Conservation (phyloP, 2,329 filamentous ascomycete species). For the Coniochaeta sp. region DNA sequence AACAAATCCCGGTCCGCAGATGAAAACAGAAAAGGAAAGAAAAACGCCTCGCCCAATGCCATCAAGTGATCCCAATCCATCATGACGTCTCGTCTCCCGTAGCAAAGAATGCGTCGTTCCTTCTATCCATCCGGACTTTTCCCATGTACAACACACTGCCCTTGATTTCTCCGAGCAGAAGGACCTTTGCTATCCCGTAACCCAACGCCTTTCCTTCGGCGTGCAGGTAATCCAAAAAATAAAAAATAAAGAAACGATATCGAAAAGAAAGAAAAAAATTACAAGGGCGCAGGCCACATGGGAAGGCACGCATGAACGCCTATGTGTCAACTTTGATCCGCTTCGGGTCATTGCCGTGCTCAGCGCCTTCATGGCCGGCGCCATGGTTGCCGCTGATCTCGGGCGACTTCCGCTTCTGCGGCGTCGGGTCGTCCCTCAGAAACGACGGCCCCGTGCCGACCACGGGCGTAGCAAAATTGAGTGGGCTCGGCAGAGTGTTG, state of each 20-base stretch:
- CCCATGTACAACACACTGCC: background rate
- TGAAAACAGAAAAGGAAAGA: background rate
- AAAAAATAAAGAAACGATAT: no score
- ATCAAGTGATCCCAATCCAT: background rate
- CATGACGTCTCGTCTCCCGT: background rate
- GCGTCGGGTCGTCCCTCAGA: conserved; percentile 43
- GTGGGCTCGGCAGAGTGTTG: conserved; percentile 84
- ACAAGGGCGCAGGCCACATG: background rate
- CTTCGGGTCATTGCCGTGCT: conserved; percentile 41
- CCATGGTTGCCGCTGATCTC: conserved; percentile 34
- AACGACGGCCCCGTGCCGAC: conserved; percentile 56
- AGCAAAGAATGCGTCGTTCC: background rate
- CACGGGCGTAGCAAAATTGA: conserved; percentile 85
- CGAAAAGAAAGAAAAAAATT: conserved; percentile 6
- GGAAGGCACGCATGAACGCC: background rate
- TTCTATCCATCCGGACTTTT: background rate
- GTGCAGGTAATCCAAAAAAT: background rate
- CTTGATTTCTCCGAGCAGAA: no score
- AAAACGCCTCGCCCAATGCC: background rate
- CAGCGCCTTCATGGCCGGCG: conserved; percentile 31
- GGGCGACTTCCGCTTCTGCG: conserved; percentile 50
- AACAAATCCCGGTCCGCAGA: background rate
- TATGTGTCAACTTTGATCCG: conserved; percentile 43
- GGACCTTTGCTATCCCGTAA: background rate
- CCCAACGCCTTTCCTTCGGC: background rate